Evolutionary conservation across 2,329 filamentous ascomycete genomes (phyloP).

Genomic region (Talaromyces sp.): DNA sequence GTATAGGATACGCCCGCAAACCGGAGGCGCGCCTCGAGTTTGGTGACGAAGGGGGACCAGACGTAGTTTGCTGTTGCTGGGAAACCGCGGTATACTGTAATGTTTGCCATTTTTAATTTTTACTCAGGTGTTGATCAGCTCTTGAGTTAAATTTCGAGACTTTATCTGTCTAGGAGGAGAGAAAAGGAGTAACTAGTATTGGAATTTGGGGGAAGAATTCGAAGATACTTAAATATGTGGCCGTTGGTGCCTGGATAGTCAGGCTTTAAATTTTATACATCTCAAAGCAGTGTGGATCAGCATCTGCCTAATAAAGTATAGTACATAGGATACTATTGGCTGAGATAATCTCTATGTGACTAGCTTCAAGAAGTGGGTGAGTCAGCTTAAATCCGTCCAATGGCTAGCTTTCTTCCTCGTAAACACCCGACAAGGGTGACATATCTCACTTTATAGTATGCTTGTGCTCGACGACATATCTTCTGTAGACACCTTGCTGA

Average conservation of each 20-base stretch:
- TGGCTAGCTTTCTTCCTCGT: background rate
- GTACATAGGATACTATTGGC: background rate
- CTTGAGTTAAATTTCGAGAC: background rate
- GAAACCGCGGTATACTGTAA: conserved; percentile 53
- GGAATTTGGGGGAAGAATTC: background rate
- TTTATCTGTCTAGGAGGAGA: background rate
- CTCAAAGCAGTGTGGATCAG: background rate
- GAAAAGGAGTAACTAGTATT: background rate
- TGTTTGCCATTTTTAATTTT: background rate
- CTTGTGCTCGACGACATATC: background rate
- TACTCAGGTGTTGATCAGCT: background rate
- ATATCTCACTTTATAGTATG: too few species aligned
- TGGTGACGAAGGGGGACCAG: conserved; percentile 62
- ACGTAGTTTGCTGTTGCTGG: conserved; percentile 42
- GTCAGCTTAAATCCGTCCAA: conserved; percentile 1
- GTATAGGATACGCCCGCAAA: conserved; percentile 51
- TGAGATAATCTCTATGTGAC: background rate
- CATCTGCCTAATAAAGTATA: background rate
- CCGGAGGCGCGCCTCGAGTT: conserved; percentile 61
- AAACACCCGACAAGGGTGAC: too few species aligned
- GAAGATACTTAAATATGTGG: background rate
- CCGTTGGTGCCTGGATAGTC: background rate
- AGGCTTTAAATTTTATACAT: background rate
- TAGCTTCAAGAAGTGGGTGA: background rate
- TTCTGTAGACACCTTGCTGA: background rate